phyloP scores from a whole-genome alignment of 345 rosid genomes.

The Salix arbutifolia region DNA sequence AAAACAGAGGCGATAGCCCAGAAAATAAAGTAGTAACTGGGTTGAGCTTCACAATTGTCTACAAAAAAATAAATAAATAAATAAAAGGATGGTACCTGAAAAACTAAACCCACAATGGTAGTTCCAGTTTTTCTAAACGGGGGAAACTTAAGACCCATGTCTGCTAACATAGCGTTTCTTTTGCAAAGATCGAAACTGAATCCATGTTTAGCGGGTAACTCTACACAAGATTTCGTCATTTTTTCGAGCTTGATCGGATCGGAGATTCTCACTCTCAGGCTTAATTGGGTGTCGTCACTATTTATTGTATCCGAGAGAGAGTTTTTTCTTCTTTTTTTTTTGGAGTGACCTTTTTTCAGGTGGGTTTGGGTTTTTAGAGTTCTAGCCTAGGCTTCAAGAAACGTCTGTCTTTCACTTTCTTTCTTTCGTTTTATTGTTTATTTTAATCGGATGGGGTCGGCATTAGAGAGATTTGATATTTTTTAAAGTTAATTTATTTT shows the following conservation, averaged over 20 bases:
- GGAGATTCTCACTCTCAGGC: neutral
- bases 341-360: no score
- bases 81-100: slow-evolving; percentile 40
- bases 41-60: neutral
- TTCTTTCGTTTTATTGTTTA: no score
- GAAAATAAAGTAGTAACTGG: neutral
- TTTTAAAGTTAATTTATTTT: no score
- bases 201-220: slow-evolving; percentile 64
- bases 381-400: no score
- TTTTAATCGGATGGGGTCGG: no score
- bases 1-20: neutral
- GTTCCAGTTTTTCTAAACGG: slow-evolving; percentile 84
- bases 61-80: neutral
- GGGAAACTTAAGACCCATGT: slow-evolving; percentile 62
- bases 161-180: slow-evolving; percentile 68
- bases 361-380: no score
- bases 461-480: no score
- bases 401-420: neutral
- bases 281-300: neutral
- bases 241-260: neutral
- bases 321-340: no score
- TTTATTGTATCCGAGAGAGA: neutral
- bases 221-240: slow-evolving; percentile 53
- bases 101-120: slow-evolving; percentile 83
- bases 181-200: slow-evolving; percentile 83